Base-by-base conservation (phyloP, 2,329 filamentous ascomycete genomes). In the Colletotrichum endophyticum region DNA sequence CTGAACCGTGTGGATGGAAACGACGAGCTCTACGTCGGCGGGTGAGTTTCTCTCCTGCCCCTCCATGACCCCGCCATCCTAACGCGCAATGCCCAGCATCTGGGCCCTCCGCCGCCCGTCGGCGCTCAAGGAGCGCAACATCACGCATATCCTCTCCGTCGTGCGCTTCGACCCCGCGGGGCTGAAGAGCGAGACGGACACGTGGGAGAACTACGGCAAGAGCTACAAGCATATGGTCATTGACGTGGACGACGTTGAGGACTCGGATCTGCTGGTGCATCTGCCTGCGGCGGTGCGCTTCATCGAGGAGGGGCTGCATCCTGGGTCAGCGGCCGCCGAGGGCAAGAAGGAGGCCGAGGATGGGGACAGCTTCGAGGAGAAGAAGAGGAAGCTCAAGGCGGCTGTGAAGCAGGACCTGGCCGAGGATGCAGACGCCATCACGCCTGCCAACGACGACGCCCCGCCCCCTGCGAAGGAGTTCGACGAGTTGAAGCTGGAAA, bases 101-200 rank as follows among this genome's bases (percentile, higher is more conserved):
- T 96, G 96, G 87, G 92, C 94, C 57, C 87, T 98, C 78, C 92
- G 93, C 76, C 93, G 94, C 77, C 93, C 93, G 77, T 90, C 93
- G 70, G 90, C 93, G 44, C 89, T 99, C 66, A 87, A 91, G 78
- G 91, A 94, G 78, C 92, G 92, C 79, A 92, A 93, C 79, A 95
- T 99, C 83, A 98, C 96, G 4, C 96, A 98, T 85, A 91, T 99
- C 34, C 89, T 99, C n/a, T 98, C 96, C 6, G 94, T 97, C 56
- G 85, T 96, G 76, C 91, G 91, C 63, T 89, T 94, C 79, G 82
- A 84, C 72, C 83, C 83, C 0, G 79, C 81, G 32, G 82, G 80
- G 75, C 85, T 92, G 81, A 88, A 89, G 75, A 85, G 89, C 49
- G 87, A 89, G 85, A 87, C 81, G 71, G 81, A 80, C 89, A 56